These are phyloP conservation scores for Polyporus arcularius DNA, from an alignment of 768 basidiomycete species.

Conservation along the genomic window DNA sequence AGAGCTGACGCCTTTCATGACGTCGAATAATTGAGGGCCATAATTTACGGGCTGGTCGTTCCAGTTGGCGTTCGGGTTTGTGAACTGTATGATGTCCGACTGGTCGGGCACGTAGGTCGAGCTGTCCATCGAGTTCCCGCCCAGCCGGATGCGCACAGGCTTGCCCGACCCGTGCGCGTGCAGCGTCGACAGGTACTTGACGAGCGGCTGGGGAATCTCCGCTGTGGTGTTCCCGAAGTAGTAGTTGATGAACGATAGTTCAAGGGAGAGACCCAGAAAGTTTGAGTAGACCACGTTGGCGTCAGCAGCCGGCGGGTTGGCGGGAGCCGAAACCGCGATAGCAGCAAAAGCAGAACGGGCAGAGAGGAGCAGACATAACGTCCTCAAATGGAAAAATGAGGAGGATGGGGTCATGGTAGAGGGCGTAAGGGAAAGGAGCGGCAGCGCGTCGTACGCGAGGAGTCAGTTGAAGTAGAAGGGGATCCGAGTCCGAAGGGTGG, in stretches of 20 bases:
- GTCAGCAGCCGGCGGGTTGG: slow-evolving; percentile 37
- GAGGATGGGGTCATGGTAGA: slow-evolving; percentile 4
- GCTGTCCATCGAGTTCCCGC: slow-evolving; percentile 48
- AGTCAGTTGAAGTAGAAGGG: slow-evolving; percentile 1
- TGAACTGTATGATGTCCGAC: slow-evolving; percentile 43
- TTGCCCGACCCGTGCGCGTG: slow-evolving; percentile 43
- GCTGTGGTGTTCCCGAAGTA: slow-evolving; percentile 58
- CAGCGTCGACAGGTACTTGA: slow-evolving; percentile 61
- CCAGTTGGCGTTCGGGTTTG: slow-evolving; percentile 34
- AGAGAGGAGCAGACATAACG: slow-evolving; percentile 3
- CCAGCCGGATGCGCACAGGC: slow-evolving; percentile 50
- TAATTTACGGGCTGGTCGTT: slow-evolving; percentile 52
- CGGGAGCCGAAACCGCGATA: slow-evolving; percentile 18
- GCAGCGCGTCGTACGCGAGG: slow-evolving; percentile 10
- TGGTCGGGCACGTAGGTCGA: slow-evolving; percentile 46
- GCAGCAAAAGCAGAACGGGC: slow-evolving; percentile 14
- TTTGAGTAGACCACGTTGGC: slow-evolving; percentile 45
- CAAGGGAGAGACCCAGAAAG: slow-evolving; percentile 67
- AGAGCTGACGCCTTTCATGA: slow-evolving; percentile 42
- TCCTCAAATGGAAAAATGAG: neutral
- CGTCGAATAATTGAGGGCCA: slow-evolving; percentile 48
- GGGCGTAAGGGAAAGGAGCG: slow-evolving; percentile 9
- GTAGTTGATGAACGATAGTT: slow-evolving; percentile 60
- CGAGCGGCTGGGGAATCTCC: slow-evolving; percentile 51
- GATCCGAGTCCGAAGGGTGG: neutral